Conservation (phyloP, 2,329 filamentous ascomycete species). For the Exophiala sideris region DNA sequence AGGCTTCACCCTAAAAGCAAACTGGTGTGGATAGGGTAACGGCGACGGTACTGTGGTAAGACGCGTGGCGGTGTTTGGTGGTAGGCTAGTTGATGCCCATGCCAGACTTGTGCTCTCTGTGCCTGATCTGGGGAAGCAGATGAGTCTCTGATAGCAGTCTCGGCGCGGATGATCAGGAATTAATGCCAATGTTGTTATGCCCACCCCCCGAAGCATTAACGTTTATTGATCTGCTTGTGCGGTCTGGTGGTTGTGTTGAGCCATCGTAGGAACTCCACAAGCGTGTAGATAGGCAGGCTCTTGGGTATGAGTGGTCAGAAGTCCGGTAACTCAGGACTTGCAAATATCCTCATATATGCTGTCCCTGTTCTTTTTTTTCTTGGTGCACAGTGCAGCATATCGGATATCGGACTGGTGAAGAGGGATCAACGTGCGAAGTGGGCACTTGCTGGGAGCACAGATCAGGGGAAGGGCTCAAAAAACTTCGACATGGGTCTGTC, state of each 20-base stretch:
- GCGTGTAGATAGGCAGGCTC: no score
- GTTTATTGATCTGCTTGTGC: no score
- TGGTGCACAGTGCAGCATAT: background rate
- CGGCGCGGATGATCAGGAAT: background rate
- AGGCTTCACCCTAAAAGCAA: background rate
- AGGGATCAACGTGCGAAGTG: background rate
- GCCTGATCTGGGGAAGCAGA: background rate
- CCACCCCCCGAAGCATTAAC: no score
- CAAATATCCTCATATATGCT: background rate
- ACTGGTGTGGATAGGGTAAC: conserved; percentile 1
- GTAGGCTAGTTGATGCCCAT: background rate
- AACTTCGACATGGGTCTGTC: no score
- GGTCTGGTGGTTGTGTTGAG: no score
- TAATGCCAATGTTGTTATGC: no score
- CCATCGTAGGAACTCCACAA: no score
- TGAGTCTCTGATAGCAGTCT: background rate
- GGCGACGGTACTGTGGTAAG: background rate
- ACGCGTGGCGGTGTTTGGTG: conserved; percentile 6
- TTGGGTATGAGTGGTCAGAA: background rate
- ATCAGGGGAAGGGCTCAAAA: background rate
- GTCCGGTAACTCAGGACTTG: background rate
- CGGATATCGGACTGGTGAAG: background rate
- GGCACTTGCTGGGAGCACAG: background rate
- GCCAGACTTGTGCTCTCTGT: background rate
- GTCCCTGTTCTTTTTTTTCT: background rate